Evolutionary conservation across 2,329 filamentous ascomycete genomes (phyloP).

Genomic region (Arthrobotrys sinensis): DNA sequence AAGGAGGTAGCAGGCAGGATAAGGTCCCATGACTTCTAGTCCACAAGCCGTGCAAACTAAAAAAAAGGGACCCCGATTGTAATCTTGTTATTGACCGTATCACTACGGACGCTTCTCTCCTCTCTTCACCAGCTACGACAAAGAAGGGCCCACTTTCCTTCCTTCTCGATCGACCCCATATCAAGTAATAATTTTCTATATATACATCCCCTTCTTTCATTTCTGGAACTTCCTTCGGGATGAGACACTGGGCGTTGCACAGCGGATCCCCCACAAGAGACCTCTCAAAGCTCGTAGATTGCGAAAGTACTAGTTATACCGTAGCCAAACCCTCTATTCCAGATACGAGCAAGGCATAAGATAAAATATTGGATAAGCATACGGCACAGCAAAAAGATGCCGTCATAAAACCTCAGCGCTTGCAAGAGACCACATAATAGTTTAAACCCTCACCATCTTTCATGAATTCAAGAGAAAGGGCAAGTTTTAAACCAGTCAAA

Average conservation of each 20-base stretch:
- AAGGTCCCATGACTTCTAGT: conserved; percentile 47
- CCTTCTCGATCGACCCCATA: conserved; percentile 14
- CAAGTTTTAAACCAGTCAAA: background rate
- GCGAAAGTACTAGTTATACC: background rate
- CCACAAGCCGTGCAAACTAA: conserved; percentile 28
- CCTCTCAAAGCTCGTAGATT: conserved; percentile 13
- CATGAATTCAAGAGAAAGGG: background rate
- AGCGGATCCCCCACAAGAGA: background rate
- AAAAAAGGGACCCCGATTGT: conserved; percentile 7
- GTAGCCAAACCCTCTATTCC: background rate
- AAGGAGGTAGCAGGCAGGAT: conserved; percentile 18
- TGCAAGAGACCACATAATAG: conserved; percentile 10
- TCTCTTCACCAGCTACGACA: conserved; percentile 19
- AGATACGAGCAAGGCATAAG: conserved; percentile 11
- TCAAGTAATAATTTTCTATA: conserved; percentile 24
- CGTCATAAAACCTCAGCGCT: conserved; percentile 11
- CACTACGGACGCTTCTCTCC: conserved; percentile 23
- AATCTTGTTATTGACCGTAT: conserved; percentile 44
- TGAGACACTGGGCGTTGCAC: conserved; percentile 14
- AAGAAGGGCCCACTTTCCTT: conserved; percentile 7
- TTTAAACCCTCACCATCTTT: conserved; percentile 7
- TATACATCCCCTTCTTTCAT: conserved; percentile 29
- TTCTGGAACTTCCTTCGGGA: conserved; percentile 25
- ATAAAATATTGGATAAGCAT: background rate
- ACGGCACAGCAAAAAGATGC: conserved; percentile 5